These are phyloP conservation scores for Crotalaria pallida DNA, from an alignment of 306 rosid genomes.

Conservation along the genomic window DNA sequence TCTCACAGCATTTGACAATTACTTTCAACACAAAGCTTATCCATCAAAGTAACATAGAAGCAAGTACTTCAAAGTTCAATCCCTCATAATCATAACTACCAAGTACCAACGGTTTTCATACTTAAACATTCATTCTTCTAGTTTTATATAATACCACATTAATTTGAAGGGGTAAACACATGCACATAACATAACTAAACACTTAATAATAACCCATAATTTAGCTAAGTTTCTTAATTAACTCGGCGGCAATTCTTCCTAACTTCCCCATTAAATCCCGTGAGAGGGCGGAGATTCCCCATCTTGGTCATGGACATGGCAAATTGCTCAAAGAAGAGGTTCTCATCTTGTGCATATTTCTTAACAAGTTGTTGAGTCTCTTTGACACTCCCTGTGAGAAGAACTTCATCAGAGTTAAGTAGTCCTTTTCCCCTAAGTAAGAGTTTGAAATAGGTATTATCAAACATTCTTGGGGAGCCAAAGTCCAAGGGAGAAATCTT, in stretches of 20 bases:
- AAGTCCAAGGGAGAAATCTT: slow-evolving; percentile 65
- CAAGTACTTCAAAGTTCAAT: not conserved
- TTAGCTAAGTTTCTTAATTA: slow-evolving; percentile 25
- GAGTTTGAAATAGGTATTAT: slow-evolving; percentile 65
- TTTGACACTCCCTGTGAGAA: slow-evolving; percentile 44
- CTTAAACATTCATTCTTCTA: not conserved
- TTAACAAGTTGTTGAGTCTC: slow-evolving; percentile 44
- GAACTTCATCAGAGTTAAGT: slow-evolving; percentile 72
- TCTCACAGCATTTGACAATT: not conserved
- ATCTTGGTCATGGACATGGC: slow-evolving; percentile 73
- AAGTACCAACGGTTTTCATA: not conserved
- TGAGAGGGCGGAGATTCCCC: slow-evolving; percentile 68
- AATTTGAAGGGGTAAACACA: not conserved
- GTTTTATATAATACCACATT: not conserved
- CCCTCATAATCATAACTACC: not conserved
- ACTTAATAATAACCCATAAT: not conserved
- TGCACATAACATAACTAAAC: not conserved
- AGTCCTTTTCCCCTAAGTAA: slow-evolving; percentile 65
- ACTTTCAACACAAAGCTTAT: not conserved
- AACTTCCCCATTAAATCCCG: slow-evolving; percentile 61
- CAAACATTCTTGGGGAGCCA: slow-evolving; percentile 66
- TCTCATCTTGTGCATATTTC: slow-evolving; percentile 53
- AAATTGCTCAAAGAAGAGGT: slow-evolving; percentile 65
- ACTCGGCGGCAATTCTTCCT: slow-evolving; percentile 60
- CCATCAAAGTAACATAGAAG: not conserved